These are phyloP conservation scores for Candida namnaoensis DNA, from an alignment of 805 yeast species.

Conservation along the genomic window DNA sequence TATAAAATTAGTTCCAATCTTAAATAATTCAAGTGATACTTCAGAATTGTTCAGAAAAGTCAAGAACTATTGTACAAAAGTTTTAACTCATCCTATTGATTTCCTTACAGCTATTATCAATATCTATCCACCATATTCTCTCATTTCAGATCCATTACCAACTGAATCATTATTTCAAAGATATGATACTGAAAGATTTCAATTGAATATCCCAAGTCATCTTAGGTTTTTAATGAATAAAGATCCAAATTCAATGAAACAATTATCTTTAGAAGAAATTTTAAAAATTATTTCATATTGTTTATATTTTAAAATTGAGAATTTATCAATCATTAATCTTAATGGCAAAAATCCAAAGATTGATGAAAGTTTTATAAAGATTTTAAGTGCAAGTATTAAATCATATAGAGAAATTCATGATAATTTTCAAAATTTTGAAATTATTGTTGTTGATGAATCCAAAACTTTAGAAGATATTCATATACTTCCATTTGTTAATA, in stretches of 20 bases:
- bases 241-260: neutral
- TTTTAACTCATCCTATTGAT: too few species aligned
- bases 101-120: too few species aligned
- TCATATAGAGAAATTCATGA: neutral
- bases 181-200: neutral
- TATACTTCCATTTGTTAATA: neutral
- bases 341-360: neutral
- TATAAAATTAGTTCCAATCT: too few species aligned
- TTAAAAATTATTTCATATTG: neutral
- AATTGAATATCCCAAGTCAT: neutral
- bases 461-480: neutral
- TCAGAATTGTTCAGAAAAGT: too few species aligned
- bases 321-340: neutral
- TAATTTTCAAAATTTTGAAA: too few species aligned
- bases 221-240: neutral
- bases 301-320: too few species aligned
- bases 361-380: neutral
- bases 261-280: neutral
- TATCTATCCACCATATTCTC: too few species aligned
- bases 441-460: neutral
- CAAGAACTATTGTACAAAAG: too few species aligned
- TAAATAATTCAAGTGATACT: too few species aligned
- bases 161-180: neutral
- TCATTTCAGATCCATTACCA: neutral
- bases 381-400: neutral